A percentile compares a stretch with the other conserved stretches of the same genome.
Conservation (phyloP, 2,329 filamentous ascomycete species). For the Shiraia bambusicola region DNA sequence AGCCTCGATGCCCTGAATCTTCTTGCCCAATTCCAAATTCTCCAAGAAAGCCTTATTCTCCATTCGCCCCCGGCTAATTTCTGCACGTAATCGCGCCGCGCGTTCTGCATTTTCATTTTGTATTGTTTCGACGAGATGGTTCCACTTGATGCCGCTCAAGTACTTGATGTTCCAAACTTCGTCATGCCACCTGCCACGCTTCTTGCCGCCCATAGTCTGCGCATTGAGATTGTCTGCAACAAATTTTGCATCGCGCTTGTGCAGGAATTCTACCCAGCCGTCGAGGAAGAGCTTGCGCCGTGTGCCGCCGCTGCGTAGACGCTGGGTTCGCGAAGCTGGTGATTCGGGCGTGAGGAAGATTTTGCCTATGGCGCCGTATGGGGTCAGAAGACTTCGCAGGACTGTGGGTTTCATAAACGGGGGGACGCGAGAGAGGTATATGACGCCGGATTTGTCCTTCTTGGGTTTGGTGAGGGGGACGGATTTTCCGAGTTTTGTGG, state of each 20-base stretch:
- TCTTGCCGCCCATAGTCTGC: slow-evolving; percentile 78
- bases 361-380: slow-evolving; percentile 73
- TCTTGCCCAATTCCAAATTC: slow-evolving; percentile 78
- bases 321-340: slow-evolving; percentile 63
- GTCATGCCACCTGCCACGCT: slow-evolving; percentile 79
- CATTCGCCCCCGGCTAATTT: slow-evolving; percentile 71
- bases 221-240: slow-evolving; percentile 76
- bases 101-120: slow-evolving; percentile 79
- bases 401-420: slow-evolving; percentile 87
- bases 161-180: slow-evolving; percentile 86
- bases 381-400: slow-evolving; percentile 71
- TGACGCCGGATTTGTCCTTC: slow-evolving; percentile 74
- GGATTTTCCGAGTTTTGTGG: slow-evolving; percentile 23
- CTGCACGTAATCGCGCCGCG: slow-evolving; percentile 71
- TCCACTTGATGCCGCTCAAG: slow-evolving; percentile 82
- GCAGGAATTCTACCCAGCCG: slow-evolving; percentile 81
- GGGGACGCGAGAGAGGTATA: slow-evolving; percentile 81
- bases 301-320: slow-evolving; percentile 74
- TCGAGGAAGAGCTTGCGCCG: slow-evolving; percentile 81
- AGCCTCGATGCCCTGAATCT: slow-evolving; percentile 62
- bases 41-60: slow-evolving; percentile 81
- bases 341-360: slow-evolving; percentile 80
- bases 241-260: slow-evolving; percentile 75
- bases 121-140: slow-evolving; percentile 70
- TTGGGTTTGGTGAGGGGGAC: slow-evolving; percentile 50